Base-by-base conservation (phyloP, 1,139 yeast genomes). In the Hansenula sp. region DNA sequence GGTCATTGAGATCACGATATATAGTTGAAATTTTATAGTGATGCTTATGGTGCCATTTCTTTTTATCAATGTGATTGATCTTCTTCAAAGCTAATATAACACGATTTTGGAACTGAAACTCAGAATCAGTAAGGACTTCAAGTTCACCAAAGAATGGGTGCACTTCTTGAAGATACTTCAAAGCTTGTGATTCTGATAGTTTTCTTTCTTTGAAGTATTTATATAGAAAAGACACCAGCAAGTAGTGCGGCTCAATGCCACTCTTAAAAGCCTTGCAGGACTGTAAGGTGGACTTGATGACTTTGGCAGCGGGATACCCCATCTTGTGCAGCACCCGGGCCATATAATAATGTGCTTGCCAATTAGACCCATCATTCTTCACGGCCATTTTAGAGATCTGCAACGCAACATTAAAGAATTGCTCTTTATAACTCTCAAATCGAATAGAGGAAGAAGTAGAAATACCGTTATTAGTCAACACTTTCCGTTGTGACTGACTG, bases 1-100 rank as follows among this genome's bases (percentile, higher is more conserved):
- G 55, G 44, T 86, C 80, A 2, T 69, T 61, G 35, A 79, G 72
- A 2, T 81, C 79, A 44, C 68, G 75, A 17, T 72, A 66, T 10
- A 90, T 78, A 43, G 67, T 70, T 0, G 98, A 88, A n/a, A 87
- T 67, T 47, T 91, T 70, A 58, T 76, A 90, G 4, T 79, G 73
- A 2, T 97, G 95, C 43, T 86, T 77, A 58, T 93, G 99, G 43
- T 90, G 96, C 97, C 97, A 90, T 45, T 81, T 88, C 60, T 82
- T 86, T 62, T 85, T 90, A 60, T 93, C 98, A 19, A 76, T 68
- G 0, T 69, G 49, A 19, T 76, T 65, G 8, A 90, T 59, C 47
- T 57, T 65, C 38, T 60, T 65, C 46, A 72, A 55, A 5, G 69
- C 57, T 0, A 58, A 60, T 2, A 77, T 59, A 21, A 74, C 55